Conservation (phyloP, 805 yeast species). For the Vanderwaltozyma tropicalis region DNA sequence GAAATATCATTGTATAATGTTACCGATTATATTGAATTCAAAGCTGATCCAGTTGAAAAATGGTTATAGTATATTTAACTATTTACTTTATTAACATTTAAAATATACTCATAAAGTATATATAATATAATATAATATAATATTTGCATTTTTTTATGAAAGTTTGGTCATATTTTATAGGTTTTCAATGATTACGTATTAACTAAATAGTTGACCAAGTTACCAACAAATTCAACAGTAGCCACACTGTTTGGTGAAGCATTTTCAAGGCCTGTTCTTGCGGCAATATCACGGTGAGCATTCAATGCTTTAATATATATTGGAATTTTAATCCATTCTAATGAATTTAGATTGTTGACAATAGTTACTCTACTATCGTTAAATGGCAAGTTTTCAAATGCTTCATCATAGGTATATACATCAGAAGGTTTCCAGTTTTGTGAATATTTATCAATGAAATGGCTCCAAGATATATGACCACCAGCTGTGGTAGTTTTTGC, state of each 20-base stretch:
- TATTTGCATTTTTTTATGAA: not conserved
- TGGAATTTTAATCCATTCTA: conserved; percentile 72
- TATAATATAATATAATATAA: not conserved
- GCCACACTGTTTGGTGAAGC: conserved; percentile 21
- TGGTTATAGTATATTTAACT: conserved; percentile 37
- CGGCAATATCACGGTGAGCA: conserved; percentile 81
- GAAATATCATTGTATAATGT: conserved; percentile 76
- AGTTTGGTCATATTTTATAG: not conserved
- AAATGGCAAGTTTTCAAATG: conserved; percentile 25
- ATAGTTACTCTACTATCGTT: conserved; percentile 33
- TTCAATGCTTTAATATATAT: conserved; percentile 61
- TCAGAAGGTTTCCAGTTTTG: conserved; percentile 3
- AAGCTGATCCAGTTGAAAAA: conserved; percentile 78
- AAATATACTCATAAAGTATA: too few relatives aligned
- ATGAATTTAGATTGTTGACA: conserved; percentile 43
- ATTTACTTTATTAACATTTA: too few relatives aligned
- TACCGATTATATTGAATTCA: conserved; percentile 55
- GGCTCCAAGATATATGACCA: conserved; percentile 10
- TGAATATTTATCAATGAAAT: conserved; percentile 21
- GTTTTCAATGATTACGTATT: conserved; percentile 2
- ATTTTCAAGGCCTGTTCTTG: conserved; percentile 49
- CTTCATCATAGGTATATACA: conserved; percentile 6
- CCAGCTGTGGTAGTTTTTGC: too few relatives aligned
- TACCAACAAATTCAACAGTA: conserved; percentile 21
- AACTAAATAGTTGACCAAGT: conserved; percentile 16